phyloP scores from a whole-genome alignment of 768 basidiomycete genomes.

The Coprinopsis sp. region DNA sequence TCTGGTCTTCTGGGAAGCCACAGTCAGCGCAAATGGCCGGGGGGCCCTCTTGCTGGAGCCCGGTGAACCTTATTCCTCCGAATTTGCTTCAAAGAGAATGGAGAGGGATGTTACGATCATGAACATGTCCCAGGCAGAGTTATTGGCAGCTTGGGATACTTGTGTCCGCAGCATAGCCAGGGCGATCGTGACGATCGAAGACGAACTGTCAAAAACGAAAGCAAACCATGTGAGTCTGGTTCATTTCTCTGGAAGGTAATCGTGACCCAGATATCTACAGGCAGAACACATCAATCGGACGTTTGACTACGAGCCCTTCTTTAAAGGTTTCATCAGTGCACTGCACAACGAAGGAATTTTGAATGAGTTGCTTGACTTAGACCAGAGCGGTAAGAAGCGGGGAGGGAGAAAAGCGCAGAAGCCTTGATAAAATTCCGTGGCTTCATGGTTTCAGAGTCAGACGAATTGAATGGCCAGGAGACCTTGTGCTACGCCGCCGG shows the following conservation, averaged over 20 bases:
- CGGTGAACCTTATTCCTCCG: slow-evolving; percentile 32
- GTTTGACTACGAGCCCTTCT: slow-evolving; percentile 61
- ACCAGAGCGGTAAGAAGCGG: slow-evolving; percentile 27
- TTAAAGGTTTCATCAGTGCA: slow-evolving; percentile 38
- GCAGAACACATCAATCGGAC: slow-evolving; percentile 55
- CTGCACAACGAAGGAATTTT: slow-evolving; percentile 46
- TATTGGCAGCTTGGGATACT: slow-evolving; percentile 41
- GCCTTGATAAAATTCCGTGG: background rate
- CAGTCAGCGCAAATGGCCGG: slow-evolving; percentile 22
- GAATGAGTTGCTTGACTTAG: slow-evolving; percentile 36
- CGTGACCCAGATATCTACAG: slow-evolving; percentile 23
- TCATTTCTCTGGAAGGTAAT: background rate
- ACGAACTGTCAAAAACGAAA: slow-evolving; percentile 42
- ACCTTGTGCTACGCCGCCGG: too few relatives aligned
- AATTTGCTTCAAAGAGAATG: slow-evolving; percentile 44
- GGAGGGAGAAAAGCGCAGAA: slow-evolving; percentile 1
- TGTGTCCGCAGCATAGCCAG: slow-evolving; percentile 38
- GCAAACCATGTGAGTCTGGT: slow-evolving; percentile 39
- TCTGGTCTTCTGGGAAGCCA: slow-evolving; percentile 24
- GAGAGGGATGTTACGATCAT: slow-evolving; percentile 39
- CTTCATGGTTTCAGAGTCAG: too few relatives aligned
- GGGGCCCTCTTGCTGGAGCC: slow-evolving; percentile 15
- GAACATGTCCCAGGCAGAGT: slow-evolving; percentile 33
- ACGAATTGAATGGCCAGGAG: too few relatives aligned
- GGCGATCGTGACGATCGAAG: slow-evolving; percentile 41